A percentile compares a stretch with the other conserved stretches of the same genome.
Conservation (phyloP, 1,139 yeast species). For the Yamadazyma mexicana region DNA sequence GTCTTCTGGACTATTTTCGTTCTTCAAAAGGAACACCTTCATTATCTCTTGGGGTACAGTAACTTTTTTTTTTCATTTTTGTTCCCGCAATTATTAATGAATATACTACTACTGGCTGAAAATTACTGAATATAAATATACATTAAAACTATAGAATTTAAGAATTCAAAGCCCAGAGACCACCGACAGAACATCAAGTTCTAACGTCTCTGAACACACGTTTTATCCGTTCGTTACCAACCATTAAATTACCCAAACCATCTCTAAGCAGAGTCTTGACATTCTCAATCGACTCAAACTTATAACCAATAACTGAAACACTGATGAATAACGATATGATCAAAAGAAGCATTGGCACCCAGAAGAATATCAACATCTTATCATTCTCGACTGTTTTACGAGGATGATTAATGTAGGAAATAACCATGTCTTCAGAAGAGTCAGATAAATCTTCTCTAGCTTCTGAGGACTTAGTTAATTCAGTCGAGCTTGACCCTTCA, state of each 20-base stretch:
- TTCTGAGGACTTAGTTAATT: background rate
- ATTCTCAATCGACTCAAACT: conserved; percentile 37
- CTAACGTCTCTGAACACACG: conserved; percentile 41
- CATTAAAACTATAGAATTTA: background rate
- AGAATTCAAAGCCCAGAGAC: background rate
- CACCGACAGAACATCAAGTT: conserved; percentile 1
- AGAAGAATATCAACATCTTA: conserved; percentile 82
- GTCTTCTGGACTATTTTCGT: conserved; percentile 19
- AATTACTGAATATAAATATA: background rate
- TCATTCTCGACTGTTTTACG: conserved; percentile 75
- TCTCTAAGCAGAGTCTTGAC: conserved; percentile 52
- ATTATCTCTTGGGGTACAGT: conserved; percentile 4
- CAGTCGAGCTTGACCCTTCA: background rate
- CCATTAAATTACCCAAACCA: conserved; percentile 58
- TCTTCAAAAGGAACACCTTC: conserved; percentile 14
- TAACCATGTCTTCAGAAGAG: conserved; percentile 52
- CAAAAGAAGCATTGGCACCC: conserved; percentile 71
- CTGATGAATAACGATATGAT: conserved; percentile 52
- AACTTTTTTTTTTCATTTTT: background rate
- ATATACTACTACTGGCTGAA: background rate
- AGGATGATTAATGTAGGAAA: conserved; percentile 56
- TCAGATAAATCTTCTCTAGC: conserved; percentile 33
- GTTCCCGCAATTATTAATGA: conserved; percentile 1
- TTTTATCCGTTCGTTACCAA: conserved; percentile 69
- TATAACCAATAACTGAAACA: conserved; percentile 53